Conservation (phyloP, 2,329 filamentous ascomycete genomes). For the Aureobasidium namibiae region DNA sequence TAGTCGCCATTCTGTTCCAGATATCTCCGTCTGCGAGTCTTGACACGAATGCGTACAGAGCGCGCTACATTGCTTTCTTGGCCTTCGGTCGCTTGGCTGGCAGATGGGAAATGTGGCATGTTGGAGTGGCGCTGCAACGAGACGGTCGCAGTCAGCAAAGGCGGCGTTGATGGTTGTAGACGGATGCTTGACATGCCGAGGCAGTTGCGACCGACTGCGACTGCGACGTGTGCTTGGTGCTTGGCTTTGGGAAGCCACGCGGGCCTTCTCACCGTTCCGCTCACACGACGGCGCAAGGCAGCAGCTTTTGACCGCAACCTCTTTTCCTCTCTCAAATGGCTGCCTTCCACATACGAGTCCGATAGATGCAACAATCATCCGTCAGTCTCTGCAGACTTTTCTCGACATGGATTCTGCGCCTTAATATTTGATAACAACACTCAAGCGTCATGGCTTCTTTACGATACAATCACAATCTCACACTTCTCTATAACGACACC, state of each 20-base stretch:
- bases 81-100: not conserved
- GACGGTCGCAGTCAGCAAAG: not conserved
- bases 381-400: not conserved
- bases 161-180: not conserved
- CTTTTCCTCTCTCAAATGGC: conserved; percentile 8
- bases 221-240: not conserved
- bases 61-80: conserved; percentile 17
- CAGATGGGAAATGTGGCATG: conserved; percentile 11
- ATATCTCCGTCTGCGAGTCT: conserved; percentile 72
- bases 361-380: not conserved
- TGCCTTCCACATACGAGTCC: not conserved
- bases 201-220: conserved; percentile 1
- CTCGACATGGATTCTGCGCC: conserved; percentile 1
- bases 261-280: conserved; percentile 7
- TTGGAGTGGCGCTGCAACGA: not conserved
- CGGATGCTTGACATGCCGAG: conserved; percentile 3
- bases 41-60: conserved; percentile 45
- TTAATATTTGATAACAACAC: not conserved
- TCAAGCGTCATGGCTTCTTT: not conserved
- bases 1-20: conserved; percentile 66
- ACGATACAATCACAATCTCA: conserved; percentile 35
- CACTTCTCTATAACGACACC: conserved; percentile 70
- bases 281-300: conserved; percentile 6
- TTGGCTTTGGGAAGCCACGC: conserved; percentile 9
- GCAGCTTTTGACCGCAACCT: conserved; percentile 3